Conservation (phyloP, 371 early-diverging fungal species). For the Apophysomyces ossiformis region DNA sequence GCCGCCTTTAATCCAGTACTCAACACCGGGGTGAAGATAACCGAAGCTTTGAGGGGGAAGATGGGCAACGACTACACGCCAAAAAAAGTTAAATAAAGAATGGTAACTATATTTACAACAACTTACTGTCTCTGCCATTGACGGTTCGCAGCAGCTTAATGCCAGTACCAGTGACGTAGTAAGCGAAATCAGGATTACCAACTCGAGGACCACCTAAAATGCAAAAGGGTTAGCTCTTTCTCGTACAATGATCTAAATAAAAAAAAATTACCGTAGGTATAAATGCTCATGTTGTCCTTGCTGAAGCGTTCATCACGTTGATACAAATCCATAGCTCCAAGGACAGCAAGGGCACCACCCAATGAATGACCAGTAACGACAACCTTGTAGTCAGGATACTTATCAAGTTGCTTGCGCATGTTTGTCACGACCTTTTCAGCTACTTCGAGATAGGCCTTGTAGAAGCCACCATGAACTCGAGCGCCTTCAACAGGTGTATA, state of each 20-base stretch:
- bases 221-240: not conserved
- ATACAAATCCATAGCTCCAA: slow-evolving; percentile 30
- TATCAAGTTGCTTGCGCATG: slow-evolving; percentile 18
- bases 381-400: slow-evolving; percentile 20
- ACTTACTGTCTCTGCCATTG: slow-evolving; percentile 21
- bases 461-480: slow-evolving; percentile 27
- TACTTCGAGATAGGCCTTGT: slow-evolving; percentile 17
- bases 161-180: slow-evolving; percentile 28
- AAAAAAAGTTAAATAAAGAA: not conserved
- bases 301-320: slow-evolving; percentile 25
- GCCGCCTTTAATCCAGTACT: slow-evolving; percentile 22
- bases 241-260: not conserved
- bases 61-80: slow-evolving; percentile 24
- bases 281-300: slow-evolving; percentile 17
- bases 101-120: not conserved
- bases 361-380: slow-evolving; percentile 26
- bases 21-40: slow-evolving; percentile 29
- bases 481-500: slow-evolving; percentile 31
- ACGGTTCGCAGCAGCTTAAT: slow-evolving; percentile 26
- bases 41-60: slow-evolving; percentile 22
- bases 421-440: slow-evolving; percentile 10
- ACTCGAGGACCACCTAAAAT: slow-evolving; percentile 30
- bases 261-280: slow-evolving; percentile 24
- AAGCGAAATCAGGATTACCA: slow-evolving; percentile 32
- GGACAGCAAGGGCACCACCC: slow-evolving; percentile 30